Evolutionary conservation across 805 yeast species (phyloP).

Genomic region (Lachancea cidri): DNA sequence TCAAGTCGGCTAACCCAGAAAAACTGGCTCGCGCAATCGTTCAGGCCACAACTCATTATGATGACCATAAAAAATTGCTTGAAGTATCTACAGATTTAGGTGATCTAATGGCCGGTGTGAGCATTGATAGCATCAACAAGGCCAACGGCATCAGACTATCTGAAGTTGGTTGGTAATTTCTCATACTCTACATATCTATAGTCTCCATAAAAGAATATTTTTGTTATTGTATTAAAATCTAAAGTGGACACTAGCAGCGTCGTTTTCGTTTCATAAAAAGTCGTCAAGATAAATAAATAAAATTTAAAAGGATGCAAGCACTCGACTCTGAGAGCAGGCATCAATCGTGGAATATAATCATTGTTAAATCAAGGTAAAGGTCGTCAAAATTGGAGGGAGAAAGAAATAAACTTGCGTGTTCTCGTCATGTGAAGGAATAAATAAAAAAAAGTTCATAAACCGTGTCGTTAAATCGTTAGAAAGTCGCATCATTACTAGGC

Average conservation of each 20-base stretch:
- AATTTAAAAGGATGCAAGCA: not conserved
- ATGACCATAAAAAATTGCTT: conserved; percentile 54
- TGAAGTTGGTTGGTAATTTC: conserved; percentile 51
- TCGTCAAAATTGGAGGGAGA: not conserved
- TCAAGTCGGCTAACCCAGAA: conserved; percentile 68
- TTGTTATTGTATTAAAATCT: not conserved
- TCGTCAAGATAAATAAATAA: not conserved
- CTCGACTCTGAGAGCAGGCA: not conserved
- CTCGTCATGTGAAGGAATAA: not conserved
- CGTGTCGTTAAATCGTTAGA: conserved; percentile 7
- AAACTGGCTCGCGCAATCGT: conserved; percentile 74
- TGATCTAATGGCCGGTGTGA: conserved; percentile 69
- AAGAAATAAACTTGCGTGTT: not conserved
- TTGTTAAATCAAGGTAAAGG: not conserved
- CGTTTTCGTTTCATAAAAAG: not conserved
- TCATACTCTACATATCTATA: too few species aligned
- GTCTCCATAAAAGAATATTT: not conserved
- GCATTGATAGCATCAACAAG: conserved; percentile 44
- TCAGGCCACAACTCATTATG: conserved; percentile 66
- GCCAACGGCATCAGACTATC: conserved; percentile 36
- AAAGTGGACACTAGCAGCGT: not conserved
- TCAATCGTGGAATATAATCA: conserved; percentile 2
- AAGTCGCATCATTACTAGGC: conserved; percentile 7
- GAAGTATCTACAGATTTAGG: conserved; percentile 69
- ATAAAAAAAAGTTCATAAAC: conserved; percentile 4